Percentiles rank a stretch among this genome's conserved stretches.
Conservation (phyloP, 2,329 filamentous ascomycete species). For the Beauveria scarabaeidicola region DNA sequence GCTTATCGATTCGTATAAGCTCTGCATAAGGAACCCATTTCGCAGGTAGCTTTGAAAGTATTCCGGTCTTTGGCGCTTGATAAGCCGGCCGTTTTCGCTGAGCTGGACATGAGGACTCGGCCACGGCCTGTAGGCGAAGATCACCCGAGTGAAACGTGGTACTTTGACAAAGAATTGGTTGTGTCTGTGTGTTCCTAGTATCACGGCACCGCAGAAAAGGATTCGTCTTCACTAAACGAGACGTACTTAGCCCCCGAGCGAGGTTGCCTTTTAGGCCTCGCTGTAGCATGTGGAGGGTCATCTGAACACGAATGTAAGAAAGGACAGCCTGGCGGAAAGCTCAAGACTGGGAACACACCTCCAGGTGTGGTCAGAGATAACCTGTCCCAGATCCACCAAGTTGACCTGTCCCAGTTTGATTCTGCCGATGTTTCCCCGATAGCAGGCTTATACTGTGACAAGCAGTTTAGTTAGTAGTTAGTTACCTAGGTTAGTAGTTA, state of each 20-base stretch:
- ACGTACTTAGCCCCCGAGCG: background rate
- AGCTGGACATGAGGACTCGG: background rate
- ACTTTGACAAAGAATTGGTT: background rate
- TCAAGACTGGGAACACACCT: background rate
- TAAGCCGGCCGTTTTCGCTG: slow-evolving; percentile 36
- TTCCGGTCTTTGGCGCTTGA: slow-evolving; percentile 58
- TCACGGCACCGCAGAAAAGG: background rate
- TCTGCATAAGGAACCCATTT: slow-evolving; percentile 51
- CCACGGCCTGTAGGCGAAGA: slow-evolving; percentile 3
- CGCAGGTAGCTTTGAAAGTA: slow-evolving; percentile 60
- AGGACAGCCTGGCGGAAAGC: background rate
- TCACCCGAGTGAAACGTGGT: background rate
- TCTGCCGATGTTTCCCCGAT: no score
- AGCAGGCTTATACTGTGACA: no score
- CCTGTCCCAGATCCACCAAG: no score
- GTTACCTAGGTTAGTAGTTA: no score
- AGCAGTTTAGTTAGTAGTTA: no score
- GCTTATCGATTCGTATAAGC: slow-evolving; percentile 71
- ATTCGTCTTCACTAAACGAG: background rate
- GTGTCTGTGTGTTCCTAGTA: background rate
- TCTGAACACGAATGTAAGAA: background rate
- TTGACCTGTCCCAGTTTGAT: no score
- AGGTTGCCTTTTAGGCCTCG: background rate
- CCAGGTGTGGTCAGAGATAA: no score
- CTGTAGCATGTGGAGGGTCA: background rate